Conservation (phyloP, 2,329 filamentous ascomycete species). For the Sporothrix globosa region DNA sequence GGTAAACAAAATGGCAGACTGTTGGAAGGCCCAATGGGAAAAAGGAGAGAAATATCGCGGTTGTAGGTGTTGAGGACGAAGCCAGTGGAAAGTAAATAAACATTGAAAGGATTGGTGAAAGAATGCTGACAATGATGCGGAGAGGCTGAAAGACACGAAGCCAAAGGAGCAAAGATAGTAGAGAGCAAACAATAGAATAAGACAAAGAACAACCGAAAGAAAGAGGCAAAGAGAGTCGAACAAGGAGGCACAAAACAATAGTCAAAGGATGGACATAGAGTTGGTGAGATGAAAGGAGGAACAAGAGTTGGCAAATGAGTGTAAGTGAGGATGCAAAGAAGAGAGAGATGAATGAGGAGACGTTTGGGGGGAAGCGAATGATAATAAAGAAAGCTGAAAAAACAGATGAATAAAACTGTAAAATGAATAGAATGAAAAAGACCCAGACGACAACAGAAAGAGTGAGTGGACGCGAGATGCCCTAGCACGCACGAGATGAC, state of each 20-base stretch:
- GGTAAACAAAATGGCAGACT: background rate
- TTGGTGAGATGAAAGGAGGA: background rate
- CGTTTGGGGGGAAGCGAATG: conserved; percentile 11
- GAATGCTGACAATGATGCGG: conserved; percentile 5
- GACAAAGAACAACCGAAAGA: conserved; percentile 1
- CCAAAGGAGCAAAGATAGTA: background rate
- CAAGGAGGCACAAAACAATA: conserved; percentile 16
- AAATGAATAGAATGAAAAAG: background rate
- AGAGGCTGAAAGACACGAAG: background rate
- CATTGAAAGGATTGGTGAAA: background rate
- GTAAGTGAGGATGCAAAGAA: background rate
- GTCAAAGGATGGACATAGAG: conserved; percentile 29
- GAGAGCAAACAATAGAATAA: background rate
- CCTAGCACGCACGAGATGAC: conserved; percentile 24
- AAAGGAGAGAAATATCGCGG: background rate
- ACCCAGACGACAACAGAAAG: background rate
- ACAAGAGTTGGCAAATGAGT: background rate
- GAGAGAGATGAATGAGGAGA: background rate
- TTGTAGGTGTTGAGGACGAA: background rate
- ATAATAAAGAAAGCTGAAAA: conserved; percentile 31
- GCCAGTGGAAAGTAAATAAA: too few species aligned
- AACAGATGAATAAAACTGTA: conserved; percentile 1
- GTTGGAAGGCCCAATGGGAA: background rate
- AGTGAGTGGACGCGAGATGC: conserved; percentile 10
- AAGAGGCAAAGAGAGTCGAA: background rate